phyloP scores from a whole-genome alignment of 164 flowering plant species.

The Umbellularia californica region DNA sequence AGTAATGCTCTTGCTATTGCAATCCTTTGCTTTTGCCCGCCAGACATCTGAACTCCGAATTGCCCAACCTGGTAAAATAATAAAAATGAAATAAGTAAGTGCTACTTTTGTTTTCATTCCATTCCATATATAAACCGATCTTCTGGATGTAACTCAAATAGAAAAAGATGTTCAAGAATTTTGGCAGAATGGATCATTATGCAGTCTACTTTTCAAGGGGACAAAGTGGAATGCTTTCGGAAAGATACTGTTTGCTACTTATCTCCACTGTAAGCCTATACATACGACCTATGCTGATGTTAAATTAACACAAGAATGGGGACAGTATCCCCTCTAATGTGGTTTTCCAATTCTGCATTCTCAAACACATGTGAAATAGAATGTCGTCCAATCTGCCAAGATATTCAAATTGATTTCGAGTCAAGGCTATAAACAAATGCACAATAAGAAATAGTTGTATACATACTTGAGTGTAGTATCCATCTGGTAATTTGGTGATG shows the following conservation, averaged over 20 bases:
- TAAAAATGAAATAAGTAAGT: no score
- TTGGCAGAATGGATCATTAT: background rate
- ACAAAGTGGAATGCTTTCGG: background rate
- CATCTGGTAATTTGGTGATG: conserved; percentile 42
- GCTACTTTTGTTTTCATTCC: no score
- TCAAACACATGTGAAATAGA: background rate
- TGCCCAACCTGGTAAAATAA: conserved; percentile 36
- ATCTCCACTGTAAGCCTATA: no score
- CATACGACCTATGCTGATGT: background rate
- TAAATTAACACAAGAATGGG: background rate
- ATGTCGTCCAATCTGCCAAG: no score
- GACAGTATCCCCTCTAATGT: no score
- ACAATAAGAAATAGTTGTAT: no score
- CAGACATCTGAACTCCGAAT: conserved; percentile 48
- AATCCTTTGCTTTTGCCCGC: conserved; percentile 58
- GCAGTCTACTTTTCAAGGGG: background rate
- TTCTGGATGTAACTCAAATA: no score
- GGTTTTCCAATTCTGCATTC: background rate
- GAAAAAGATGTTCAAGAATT: no score
- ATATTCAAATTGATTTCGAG: no score
- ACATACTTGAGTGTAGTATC: conserved; percentile 47
- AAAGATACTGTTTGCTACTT: background rate
- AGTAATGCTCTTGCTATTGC: conserved; percentile 56
- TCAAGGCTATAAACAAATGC: background rate
- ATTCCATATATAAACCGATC: no score